These are phyloP conservation scores for Phytophthora capsici DNA, from an alignment of 352 stramenopile species.

Conservation along the genomic window DNA sequence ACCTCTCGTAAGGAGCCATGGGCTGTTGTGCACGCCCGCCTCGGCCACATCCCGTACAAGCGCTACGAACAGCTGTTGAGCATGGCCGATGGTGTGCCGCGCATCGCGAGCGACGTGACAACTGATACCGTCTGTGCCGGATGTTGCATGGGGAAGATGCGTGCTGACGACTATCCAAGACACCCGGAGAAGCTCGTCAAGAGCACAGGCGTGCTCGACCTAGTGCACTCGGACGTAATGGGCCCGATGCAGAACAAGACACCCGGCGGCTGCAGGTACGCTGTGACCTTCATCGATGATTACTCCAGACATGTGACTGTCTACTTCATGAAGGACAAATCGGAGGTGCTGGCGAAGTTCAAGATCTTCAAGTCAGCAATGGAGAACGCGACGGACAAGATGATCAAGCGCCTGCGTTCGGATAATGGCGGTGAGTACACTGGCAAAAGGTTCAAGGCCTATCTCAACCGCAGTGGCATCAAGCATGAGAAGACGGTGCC, in stretches of 20 bases:
- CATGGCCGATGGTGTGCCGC: constrained; percentile 3
- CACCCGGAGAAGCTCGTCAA: background rate
- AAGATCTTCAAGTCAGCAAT: background rate
- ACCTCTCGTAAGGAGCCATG: background rate
- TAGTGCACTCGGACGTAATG: background rate
- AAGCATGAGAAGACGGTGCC: constrained; percentile 1
- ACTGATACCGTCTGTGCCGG: background rate
- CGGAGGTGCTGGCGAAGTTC: background rate
- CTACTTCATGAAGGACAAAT: background rate
- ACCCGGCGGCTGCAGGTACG: background rate
- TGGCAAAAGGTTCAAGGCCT: background rate
- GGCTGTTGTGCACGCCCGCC: constrained; percentile 1
- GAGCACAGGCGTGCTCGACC: background rate
- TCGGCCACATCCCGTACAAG: constrained; percentile 17
- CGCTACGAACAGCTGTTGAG: constrained; percentile 5
- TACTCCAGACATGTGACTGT: background rate
- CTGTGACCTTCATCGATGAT: background rate
- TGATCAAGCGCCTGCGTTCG: background rate
- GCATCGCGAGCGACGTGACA: background rate
- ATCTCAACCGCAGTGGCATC: background rate
- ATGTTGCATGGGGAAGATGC: background rate
- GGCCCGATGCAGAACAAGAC: background rate
- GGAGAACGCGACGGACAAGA: background rate
- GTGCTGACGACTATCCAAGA: background rate
- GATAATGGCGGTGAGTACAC: background rate